Evolutionary conservation across 805 yeast genomes (phyloP), one percentile per base, ranked within the genome.

Genomic region (Candida adriatica): DNA sequence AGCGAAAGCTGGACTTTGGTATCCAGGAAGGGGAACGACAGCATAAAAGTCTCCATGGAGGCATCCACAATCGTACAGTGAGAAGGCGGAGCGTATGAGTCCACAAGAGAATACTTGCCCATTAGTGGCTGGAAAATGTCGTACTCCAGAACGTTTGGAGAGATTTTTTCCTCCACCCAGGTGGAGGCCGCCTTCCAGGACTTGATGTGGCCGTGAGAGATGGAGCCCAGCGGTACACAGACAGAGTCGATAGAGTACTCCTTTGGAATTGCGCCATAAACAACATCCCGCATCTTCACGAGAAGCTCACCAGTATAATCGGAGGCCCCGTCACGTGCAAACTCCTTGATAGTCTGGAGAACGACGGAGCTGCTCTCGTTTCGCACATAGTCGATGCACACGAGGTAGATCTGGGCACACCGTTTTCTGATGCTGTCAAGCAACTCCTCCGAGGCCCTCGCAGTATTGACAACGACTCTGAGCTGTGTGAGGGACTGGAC

Each of bases 1-100:
- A 92, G 65, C 1, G 96, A 86, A 36, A 80, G 78, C 48, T 90
- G 96, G 32, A 92, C 81, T 39, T 85, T 83, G 5, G 73, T 58
- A 6, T 88, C 74, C 43, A 90, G 68, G 36, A 66, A 62, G 0
- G 94, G 84, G 42, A 90, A 80, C 1, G 81, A 65, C 7, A 69
- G 49, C 5, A 83, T 74, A 49, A 87, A 84, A 2, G 88, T 64
- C 38, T 80, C 86, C 48, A 90, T 75, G 0, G 96, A 79, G 2
- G 70, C 51, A 56, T 90, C 95, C n/a, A 86, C 69, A 3, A 83
- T 57, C 30, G 74, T 61, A 0, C 75, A 71, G 2, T 65, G 60
- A 4, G 59, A 50, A n/a, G 61, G 59, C 8, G 72, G 75, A 2
- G 73, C 53, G 29, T 53, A 53, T 16, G 34, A 40, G 29, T 45